phyloP scores from a whole-genome alignment of 495 filamentous ascomycete species.

The Thermothielavioides terrestris region DNA sequence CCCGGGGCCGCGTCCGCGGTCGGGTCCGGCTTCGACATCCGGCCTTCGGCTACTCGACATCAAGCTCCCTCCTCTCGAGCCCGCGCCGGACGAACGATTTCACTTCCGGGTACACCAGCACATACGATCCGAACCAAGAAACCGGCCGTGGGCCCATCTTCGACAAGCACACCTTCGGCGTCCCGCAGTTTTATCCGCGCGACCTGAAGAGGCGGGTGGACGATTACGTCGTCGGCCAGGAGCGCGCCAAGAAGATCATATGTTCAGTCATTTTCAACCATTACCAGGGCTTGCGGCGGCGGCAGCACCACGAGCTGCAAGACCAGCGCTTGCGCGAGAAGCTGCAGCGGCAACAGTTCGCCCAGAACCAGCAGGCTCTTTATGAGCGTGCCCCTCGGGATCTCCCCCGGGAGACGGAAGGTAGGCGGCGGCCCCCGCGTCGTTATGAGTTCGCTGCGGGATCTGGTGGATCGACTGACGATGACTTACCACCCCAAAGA shows the following conservation, averaged over 20 bases:
- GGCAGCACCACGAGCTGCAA: slow-evolving; percentile 69
- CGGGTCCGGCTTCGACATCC: slow-evolving; percentile 15
- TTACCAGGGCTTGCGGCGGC: slow-evolving; percentile 77
- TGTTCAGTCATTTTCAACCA: slow-evolving; percentile 96
- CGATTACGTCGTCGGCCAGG: slow-evolving; percentile 92
- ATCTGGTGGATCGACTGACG: slow-evolving; percentile 21
- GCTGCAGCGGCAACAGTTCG: slow-evolving; percentile 37
- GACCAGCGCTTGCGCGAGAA: slow-evolving; percentile 53
- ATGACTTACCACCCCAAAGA: slow-evolving; percentile 45
- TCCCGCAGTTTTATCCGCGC: slow-evolving; percentile 67
- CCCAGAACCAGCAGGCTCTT: slow-evolving; percentile 33
- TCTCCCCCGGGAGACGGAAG: too few species aligned
- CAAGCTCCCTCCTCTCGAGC: slow-evolving; percentile 15
- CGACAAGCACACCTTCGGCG: slow-evolving; percentile 43
- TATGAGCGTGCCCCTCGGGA: too few species aligned
- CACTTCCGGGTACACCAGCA: slow-evolving; percentile 53
- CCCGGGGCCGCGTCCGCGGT: too few species aligned
- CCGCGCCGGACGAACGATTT: slow-evolving; percentile 32
- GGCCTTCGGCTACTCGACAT: slow-evolving; percentile 30
- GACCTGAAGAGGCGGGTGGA: slow-evolving; percentile 85
- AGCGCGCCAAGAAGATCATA: slow-evolving; percentile 90
- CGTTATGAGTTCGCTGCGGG: slow-evolving; percentile 15
- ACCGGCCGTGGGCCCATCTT: slow-evolving; percentile 43
- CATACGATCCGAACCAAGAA: slow-evolving; percentile 62
- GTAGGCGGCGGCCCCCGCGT: slow-evolving; percentile 31